Percentiles rank a stretch among this genome's conserved stretches.
phyloP scores from a whole-genome alignment of 805 yeast genomes.

The Hanseniaspora mollemarum region DNA sequence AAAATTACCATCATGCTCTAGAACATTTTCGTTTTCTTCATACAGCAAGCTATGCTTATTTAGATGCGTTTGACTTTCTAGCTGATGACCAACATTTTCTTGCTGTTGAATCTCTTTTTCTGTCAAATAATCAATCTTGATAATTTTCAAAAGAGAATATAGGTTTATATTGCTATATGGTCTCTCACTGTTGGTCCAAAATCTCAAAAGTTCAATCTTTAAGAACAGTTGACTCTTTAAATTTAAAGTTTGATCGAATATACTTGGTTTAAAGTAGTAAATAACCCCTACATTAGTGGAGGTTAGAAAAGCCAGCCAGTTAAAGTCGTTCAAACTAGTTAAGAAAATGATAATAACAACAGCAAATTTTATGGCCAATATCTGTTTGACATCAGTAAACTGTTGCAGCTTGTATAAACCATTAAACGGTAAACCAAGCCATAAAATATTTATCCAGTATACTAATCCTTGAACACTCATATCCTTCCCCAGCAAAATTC shows the following conservation, averaged over 20 bases:
- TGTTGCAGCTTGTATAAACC: not conserved
- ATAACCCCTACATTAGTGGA: constrained; percentile 4
- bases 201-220: constrained; percentile 14
- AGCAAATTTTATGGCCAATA: not conserved
- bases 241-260: constrained; percentile 11
- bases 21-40: constrained; percentile 1
- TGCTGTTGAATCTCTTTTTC: constrained; percentile 10
- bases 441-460: constrained; percentile 11
- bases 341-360: not conserved
- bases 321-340: constrained; percentile 3
- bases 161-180: constrained; percentile 7
- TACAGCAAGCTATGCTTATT: not conserved
- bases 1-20: not conserved
- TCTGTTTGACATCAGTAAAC: not conserved
- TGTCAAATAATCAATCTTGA: constrained; percentile 10
- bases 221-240: constrained; percentile 13
- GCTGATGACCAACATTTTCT: constrained; percentile 20
- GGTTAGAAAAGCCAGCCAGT: constrained; percentile 5
- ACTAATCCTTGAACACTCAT: constrained; percentile 10
- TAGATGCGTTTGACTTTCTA: constrained; percentile 23
- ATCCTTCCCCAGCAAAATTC: constrained; percentile 25
- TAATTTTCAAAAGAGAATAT: constrained; percentile 5
- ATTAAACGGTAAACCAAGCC: constrained; percentile 9
- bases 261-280: constrained; percentile 4
- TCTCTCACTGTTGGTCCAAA: constrained; percentile 11